Evolutionary conservation across 352 stramenopile genomes (phyloP).

Genomic region (Phytophthora foliorum): DNA sequence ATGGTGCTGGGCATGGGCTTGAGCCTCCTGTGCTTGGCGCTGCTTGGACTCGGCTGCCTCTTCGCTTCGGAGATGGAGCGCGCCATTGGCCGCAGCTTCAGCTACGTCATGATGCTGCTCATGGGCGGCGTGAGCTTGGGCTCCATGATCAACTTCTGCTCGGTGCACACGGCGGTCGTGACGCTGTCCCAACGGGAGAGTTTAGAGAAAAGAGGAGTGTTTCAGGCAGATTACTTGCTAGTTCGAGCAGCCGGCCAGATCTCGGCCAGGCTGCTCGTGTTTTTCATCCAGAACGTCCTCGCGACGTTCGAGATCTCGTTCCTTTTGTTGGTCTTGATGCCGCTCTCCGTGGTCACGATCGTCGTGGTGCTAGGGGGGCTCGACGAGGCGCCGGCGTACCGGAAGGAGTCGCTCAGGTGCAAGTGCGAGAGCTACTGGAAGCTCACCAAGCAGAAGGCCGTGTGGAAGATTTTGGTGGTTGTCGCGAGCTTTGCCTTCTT

Average conservation of each 20-base stretch:
- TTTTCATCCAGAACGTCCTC: conserved; percentile 40
- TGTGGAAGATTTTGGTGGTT: conserved; percentile 56
- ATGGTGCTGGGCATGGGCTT: conserved; percentile 74
- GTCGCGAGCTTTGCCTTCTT: conserved; percentile 60
- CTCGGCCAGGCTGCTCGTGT: conserved; percentile 35
- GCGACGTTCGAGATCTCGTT: conserved; percentile 30
- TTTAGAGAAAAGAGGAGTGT: conserved; percentile 45
- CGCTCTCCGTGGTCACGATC: conserved; percentile 41
- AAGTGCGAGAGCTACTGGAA: conserved; percentile 69
- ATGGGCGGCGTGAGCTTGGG: conserved; percentile 55
- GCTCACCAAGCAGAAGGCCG: conserved; percentile 61
- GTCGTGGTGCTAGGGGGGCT: conserved; percentile 31
- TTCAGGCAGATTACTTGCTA: conserved; percentile 64
- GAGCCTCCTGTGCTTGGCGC: conserved; percentile 37
- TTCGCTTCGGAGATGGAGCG: conserved; percentile 26
- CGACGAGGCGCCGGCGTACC: conserved; percentile 24
- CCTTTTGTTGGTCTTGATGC: conserved; percentile 44
- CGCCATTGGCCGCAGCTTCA: conserved; percentile 27
- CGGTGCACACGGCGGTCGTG: conserved; percentile 59
- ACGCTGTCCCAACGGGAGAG: conserved; percentile 59
- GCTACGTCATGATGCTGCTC: conserved; percentile 49
- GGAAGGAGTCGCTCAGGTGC: conserved; percentile 39
- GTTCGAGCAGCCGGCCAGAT: conserved; percentile 41
- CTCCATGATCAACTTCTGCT: conserved; percentile 65
- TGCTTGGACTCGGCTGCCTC: conserved; percentile 37